phyloP scores from a whole-genome alignment of 208 protist genomes.

The Acanthamoeba sp. region DNA sequence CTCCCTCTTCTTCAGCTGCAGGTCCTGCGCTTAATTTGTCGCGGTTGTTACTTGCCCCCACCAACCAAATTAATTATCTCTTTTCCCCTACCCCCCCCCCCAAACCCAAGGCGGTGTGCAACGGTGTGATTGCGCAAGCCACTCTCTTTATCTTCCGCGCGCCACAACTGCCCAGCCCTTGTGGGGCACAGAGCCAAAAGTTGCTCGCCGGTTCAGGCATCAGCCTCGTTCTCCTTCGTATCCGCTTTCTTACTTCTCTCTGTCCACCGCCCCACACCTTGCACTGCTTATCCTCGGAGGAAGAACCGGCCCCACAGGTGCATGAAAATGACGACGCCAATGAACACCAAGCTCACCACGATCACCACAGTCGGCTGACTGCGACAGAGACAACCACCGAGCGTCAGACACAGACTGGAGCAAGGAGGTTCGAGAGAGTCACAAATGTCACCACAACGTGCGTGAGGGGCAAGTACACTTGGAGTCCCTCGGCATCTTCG shows the following conservation, averaged over 20 bases:
- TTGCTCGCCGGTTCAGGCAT: too few relatives aligned
- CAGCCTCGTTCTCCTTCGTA: not conserved
- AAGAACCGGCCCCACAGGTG: slow-evolving; percentile 53
- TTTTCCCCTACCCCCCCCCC: too few relatives aligned
- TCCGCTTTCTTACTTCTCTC: not conserved
- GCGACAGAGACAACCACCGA: not conserved
- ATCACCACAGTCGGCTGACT: slow-evolving; percentile 17
- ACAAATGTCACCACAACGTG: not conserved
- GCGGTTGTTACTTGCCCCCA: too few relatives aligned
- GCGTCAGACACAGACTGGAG: not conserved
- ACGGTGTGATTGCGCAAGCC: too few relatives aligned
- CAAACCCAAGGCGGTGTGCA: too few relatives aligned
- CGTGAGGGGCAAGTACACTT: not conserved
- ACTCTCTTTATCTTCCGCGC: not conserved
- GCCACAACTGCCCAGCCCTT: too few relatives aligned
- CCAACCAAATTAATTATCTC: too few relatives aligned
- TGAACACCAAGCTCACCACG: slow-evolving; percentile 30
- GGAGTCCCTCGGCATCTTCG: slow-evolving; percentile 19
- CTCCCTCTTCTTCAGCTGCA: too few relatives aligned
- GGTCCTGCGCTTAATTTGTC: too few relatives aligned
- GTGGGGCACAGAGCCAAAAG: too few relatives aligned
- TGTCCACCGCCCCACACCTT: too few relatives aligned
- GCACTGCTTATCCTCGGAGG: not conserved
- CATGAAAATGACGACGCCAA: slow-evolving; percentile 28
- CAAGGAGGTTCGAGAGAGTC: not conserved